These are phyloP conservation scores for Cucumis melo DNA, from an alignment of 306 rosid genomes.

Conservation along the genomic window DNA sequence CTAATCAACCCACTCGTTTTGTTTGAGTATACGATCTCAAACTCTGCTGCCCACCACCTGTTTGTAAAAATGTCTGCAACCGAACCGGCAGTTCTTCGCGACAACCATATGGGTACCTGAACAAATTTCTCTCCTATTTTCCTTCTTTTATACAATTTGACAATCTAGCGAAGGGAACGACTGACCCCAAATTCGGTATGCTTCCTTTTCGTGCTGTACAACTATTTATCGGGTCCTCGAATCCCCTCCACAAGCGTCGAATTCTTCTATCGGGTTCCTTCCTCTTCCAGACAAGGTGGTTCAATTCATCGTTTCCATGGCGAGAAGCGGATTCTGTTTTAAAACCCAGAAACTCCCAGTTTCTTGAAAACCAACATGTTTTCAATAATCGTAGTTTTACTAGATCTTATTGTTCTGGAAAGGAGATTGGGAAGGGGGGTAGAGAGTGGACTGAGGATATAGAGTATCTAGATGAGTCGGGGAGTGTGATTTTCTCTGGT, in stretches of 20 bases:
- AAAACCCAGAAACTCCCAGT: not conserved
- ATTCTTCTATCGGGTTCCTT: not conserved
- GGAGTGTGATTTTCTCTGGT: constrained; percentile 62
- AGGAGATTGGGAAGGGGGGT: constrained; percentile 15
- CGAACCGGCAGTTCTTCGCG: not conserved
- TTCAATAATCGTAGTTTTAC: not conserved
- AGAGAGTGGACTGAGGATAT: constrained; percentile 77
- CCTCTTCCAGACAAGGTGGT: not conserved
- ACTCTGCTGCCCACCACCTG: not conserved
- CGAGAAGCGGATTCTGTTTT: not conserved
- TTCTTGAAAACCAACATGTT: not conserved
- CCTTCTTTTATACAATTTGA: not conserved
- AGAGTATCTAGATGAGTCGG: constrained; percentile 77
- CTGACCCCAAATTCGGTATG: not conserved
- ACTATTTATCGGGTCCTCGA: not conserved
- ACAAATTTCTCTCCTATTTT: not conserved
- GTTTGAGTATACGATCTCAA: too few species aligned
- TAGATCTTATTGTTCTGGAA: constrained; percentile 36
- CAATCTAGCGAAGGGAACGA: not conserved
- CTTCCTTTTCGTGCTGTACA: constrained; percentile 1
- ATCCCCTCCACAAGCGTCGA: not conserved
- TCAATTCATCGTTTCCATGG: not conserved
- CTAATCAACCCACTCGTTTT: too few species aligned
- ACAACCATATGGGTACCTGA: not conserved
- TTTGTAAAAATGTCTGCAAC: not conserved